These are phyloP conservation scores for Arthroderma sp. DNA, from an alignment of 2,329 filamentous ascomycete genomes.

Conservation along the genomic window DNA sequence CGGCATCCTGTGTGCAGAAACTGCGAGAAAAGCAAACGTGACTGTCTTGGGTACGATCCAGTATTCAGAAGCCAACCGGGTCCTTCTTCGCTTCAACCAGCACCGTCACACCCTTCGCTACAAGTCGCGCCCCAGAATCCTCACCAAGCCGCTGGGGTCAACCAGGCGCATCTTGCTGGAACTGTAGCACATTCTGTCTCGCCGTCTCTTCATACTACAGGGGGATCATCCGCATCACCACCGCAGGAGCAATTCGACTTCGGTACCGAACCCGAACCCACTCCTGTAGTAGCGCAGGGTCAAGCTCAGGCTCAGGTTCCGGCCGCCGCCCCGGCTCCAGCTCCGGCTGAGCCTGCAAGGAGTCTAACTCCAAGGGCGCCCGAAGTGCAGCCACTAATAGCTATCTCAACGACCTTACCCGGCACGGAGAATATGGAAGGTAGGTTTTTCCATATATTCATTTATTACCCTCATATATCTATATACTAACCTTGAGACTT, in stretches of 20 bases:
- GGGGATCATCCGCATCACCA: constrained; percentile 1
- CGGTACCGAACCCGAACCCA: not conserved
- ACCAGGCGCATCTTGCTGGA: not conserved
- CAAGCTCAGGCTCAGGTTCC: not conserved
- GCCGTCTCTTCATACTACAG: constrained; percentile 6
- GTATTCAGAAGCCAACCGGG: constrained; percentile 60
- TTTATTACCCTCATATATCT: not conserved
- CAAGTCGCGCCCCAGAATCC: constrained; percentile 32
- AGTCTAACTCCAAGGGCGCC: constrained; percentile 1
- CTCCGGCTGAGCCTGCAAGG: not conserved
- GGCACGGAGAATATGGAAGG: constrained; percentile 11
- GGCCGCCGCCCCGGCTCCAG: not conserved
- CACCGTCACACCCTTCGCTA: constrained; percentile 33
- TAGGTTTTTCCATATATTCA: not conserved
- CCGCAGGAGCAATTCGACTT: constrained; percentile 3
- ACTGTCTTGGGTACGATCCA: constrained; percentile 56
- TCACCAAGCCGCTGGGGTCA: constrained; percentile 22
- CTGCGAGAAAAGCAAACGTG: constrained; percentile 56
- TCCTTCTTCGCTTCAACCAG: constrained; percentile 57
- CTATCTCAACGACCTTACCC: constrained; percentile 10
- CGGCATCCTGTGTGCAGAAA: constrained; percentile 74
- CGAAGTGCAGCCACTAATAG: constrained; percentile 7
- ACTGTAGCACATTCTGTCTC: constrained; percentile 7
- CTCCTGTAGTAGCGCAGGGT: not conserved
- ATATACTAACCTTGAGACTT: constrained; percentile 10